Evolutionary conservation across 2,329 filamentous ascomycete genomes (phyloP).

Genomic region (Ceratocystis cubensis): DNA sequence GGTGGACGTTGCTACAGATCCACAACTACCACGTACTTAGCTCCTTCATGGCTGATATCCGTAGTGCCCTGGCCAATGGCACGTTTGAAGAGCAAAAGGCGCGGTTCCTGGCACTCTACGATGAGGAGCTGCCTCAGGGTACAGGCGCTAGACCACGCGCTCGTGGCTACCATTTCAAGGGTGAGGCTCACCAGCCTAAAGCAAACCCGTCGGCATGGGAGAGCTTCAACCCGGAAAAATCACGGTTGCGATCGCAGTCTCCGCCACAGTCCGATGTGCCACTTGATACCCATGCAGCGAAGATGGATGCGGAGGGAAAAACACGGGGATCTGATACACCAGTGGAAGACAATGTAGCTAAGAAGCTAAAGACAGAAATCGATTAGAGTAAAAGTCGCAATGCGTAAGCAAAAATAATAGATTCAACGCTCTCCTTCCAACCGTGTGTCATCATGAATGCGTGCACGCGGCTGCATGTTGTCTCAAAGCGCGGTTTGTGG

Average conservation of each 20-base stretch:
- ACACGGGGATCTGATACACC: background rate
- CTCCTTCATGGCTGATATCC: slow-evolving; percentile 59
- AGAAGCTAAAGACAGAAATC: slow-evolving; percentile 14
- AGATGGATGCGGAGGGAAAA: background rate
- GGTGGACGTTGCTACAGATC: slow-evolving; percentile 82
- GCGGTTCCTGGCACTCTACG: slow-evolving; percentile 46
- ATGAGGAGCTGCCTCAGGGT: slow-evolving; percentile 55
- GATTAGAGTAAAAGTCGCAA: background rate
- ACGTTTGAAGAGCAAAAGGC: slow-evolving; percentile 44
- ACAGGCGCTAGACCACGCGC: slow-evolving; percentile 67
- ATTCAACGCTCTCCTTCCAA: background rate
- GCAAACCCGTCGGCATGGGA: slow-evolving; percentile 59
- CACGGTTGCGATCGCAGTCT: slow-evolving; percentile 5
- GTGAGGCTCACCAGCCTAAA: slow-evolving; percentile 50
- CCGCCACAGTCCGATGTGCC: background rate
- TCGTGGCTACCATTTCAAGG: slow-evolving; percentile 72
- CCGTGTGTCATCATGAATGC: background rate
- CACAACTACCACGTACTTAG: slow-evolving; percentile 72
- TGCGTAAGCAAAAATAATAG: background rate
- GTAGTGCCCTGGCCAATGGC: slow-evolving; percentile 48
- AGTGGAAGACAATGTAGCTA: slow-evolving; percentile 11
- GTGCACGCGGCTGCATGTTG: background rate
- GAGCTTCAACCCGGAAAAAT: slow-evolving; percentile 32
- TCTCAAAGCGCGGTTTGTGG: background rate
- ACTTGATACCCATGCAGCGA: background rate